Base-by-base conservation (phyloP, 257 asterid species). In the Coffea canephora region DNA sequence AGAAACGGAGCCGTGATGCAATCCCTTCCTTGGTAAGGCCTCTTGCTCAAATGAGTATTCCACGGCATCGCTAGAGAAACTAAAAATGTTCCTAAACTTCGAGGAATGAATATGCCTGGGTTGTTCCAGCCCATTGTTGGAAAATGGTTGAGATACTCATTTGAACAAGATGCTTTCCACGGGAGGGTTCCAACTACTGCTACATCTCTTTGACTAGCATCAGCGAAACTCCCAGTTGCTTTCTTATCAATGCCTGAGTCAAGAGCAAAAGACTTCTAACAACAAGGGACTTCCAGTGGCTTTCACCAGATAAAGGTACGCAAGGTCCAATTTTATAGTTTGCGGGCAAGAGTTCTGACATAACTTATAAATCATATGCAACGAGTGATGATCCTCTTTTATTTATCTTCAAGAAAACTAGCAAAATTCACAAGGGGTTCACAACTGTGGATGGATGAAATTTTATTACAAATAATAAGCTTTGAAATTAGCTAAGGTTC, bases 11-110 rank as follows among this genome's bases (percentile, higher is more conserved):
- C 27, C 8, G 67, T 11, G 34, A 59, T 19, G 79, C 62, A 41
- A n/a, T 69, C 41, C 80, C 82, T 82, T 85, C 79, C 83, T 75
- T 64, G 72, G 83, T 43, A 69, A 82, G 25, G 74, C 81, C 78
- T 85, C 75, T 82, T 82, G 83, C 77, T 82, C 77, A 76, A 79
- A 82, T 85, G 85, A 85, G 80, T 86, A 86, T 81, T 86, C 83
- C 84, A 82, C 82, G 19, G 61, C 79, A 43, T 59, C 72, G 54
- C 50, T 25, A 8, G 72, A 78, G 39, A 74, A 66, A 68, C 23
- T 49, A 31, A 67, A 49, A 52, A 12, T 11, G 3, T 74, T 31
- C 25, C 12, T 2, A 3, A 41, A 39, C 23, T 9, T 61, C 9
- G 11, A 5, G 19, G 23, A 66, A 16, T 50, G 46, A 36, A n/a